Conservation (phyloP, 495 filamentous ascomycete species). For the Penicillium macrosclerotiorum region DNA sequence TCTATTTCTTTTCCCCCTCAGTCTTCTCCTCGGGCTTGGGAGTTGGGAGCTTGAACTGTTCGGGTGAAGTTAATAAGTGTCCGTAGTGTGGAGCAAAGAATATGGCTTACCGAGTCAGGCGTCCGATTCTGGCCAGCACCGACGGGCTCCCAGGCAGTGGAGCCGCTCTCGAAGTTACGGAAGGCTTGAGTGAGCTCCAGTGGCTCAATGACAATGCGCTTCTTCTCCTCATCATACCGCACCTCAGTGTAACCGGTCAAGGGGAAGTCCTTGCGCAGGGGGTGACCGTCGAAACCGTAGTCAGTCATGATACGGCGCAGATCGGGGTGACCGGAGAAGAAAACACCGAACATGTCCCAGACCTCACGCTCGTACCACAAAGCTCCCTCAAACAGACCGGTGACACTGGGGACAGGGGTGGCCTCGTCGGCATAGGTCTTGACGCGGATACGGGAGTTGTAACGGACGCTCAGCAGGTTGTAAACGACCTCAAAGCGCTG, state of each 20-base stretch:
- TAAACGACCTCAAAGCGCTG: constrained; percentile 98
- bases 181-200: constrained; percentile 98
- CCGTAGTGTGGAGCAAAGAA: background rate
- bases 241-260: constrained; percentile 98
- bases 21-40: constrained; percentile 91
- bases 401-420: constrained; percentile 87
- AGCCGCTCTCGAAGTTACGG: constrained; percentile 93
- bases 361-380: constrained; percentile 99
- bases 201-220: constrained; percentile 96
- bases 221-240: constrained; percentile 98
- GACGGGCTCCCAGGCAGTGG: constrained; percentile 77
- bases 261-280: constrained; percentile 96
- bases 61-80: constrained; percentile 7
- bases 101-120: constrained; percentile 63
- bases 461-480: constrained; percentile 90
- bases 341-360: constrained; percentile 96
- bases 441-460: constrained; percentile 94
- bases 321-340: constrained; percentile 94
- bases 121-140: constrained; percentile 75
- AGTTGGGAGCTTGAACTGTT: constrained; percentile 84
- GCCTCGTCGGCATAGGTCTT: constrained; percentile 99
- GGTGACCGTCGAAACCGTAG: constrained; percentile 98
- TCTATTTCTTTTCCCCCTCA: constrained; percentile 87
- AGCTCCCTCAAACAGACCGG: constrained; percentile 83
- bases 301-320: constrained; percentile 98